Evolutionary conservation across 139 green algal species (phyloP).

Genomic region (Chara braunii): DNA sequence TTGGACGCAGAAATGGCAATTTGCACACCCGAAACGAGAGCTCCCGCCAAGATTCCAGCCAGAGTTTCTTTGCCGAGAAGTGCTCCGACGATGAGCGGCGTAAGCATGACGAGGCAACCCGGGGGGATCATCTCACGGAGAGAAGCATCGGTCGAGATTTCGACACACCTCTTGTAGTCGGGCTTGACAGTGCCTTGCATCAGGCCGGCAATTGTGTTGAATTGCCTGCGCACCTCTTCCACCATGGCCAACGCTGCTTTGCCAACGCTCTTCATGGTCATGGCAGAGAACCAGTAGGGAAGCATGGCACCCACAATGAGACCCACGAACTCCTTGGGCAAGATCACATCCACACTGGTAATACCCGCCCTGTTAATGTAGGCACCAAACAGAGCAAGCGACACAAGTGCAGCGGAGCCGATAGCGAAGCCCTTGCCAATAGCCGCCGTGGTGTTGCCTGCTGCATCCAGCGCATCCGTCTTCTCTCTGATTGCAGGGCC

Average conservation of each 20-base stretch:
- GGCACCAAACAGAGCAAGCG: conserved; percentile 88
- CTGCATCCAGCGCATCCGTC: conserved; percentile 89
- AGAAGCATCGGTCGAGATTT: conserved; percentile 45
- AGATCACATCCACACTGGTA: conserved; percentile 45
- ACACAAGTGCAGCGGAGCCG: conserved; percentile 89
- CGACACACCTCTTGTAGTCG: conserved; percentile 51
- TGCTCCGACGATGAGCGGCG: conserved; percentile 44
- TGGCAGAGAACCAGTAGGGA: conserved; percentile 49
- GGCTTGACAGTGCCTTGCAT: conserved; percentile 50
- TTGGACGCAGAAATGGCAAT: too few species aligned
- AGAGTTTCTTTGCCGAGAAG: conserved; percentile 55
- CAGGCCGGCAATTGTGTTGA: conserved; percentile 41
- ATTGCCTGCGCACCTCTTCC: conserved; percentile 51
- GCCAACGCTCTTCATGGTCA: conserved; percentile 45
- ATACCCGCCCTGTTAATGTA: conserved; percentile 79
- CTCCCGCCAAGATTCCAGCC: conserved; percentile 40
- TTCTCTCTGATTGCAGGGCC: conserved; percentile 72
- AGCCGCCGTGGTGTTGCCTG: conserved; percentile 97
- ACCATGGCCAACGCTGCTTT: conserved; percentile 48
- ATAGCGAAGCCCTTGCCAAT: conserved; percentile 97
- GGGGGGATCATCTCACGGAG: conserved; percentile 55
- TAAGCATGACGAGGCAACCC: conserved; percentile 44
- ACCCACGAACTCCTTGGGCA: conserved; percentile 55
- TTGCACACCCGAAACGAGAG: conserved; percentile 34
- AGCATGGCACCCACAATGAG: conserved; percentile 52